Evolutionary conservation across 495 filamentous ascomycete species (phyloP), one percentile per base, ranked within the genome.

Genomic region (Bathelium albidoporum): DNA sequence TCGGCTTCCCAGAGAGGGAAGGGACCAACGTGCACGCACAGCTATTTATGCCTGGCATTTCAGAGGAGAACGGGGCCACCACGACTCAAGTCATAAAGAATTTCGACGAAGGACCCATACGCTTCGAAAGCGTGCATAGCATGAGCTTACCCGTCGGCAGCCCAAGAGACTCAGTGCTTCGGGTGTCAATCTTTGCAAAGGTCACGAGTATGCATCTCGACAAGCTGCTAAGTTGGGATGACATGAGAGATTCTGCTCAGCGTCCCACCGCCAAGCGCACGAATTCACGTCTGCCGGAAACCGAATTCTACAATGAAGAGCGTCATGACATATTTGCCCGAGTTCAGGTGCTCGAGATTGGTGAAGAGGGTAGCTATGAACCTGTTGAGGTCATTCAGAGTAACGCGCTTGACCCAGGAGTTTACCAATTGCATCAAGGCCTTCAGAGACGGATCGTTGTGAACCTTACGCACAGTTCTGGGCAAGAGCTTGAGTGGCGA

Each of bases 161-260:
- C 63, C 84, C 91, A 12, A 84, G 81, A 32, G 84, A 85, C 36
- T 85, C 89, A 10, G 85, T 84, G 9, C 74, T 99, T 45, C 83
- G 95, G 62, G 87, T 97, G n/a, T 90, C 91, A 32, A 87, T 99
- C 62, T 97, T 96, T 71, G 92, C 95, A 31, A 87, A 86, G 67
- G 89, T 96, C 58, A 93, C 89, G 18, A 76, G 86, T 0, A 96
- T 97, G 88, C 94, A 99, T 73, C 82, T 99, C 5, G 94, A 99
- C 71, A 97, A 96, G 74, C 80, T 99, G 39, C 82, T 99, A 3
- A 97, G 95, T 74, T 99, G 94, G 94, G 94, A 99, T 73, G 95
- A 96, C 70, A 96, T 99, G 85, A 83, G 91, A 53, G 93, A 97
- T 70, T 81, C 85, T 12, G 77, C 79, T n/a, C 72, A 77, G 0